These are phyloP conservation scores for Fusarium bulbicola DNA, from an alignment of 2,329 filamentous ascomycete species.

Conservation along the genomic window DNA sequence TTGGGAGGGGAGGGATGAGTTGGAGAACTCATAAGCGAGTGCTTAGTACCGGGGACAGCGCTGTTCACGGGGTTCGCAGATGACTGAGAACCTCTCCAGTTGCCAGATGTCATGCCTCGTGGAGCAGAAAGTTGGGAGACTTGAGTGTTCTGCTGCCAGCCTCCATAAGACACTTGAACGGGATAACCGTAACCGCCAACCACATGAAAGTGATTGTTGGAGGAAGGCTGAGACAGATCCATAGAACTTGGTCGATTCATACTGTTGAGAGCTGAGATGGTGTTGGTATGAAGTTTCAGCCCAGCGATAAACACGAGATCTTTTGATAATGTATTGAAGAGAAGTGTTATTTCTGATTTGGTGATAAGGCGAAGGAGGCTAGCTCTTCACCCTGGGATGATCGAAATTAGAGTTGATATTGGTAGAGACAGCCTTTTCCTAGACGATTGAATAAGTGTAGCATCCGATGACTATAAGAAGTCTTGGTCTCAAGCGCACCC, in stretches of 20 bases:
- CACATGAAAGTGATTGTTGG: slow-evolving; percentile 3
- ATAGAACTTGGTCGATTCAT: slow-evolving; percentile 1
- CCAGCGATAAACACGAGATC: neutral
- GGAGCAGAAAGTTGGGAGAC: slow-evolving; percentile 25
- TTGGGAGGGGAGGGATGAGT: neutral
- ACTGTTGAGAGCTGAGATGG: neutral
- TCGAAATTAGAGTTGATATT: neutral
- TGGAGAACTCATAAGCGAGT: slow-evolving; percentile 15
- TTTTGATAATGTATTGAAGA: neutral
- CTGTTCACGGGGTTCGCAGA: slow-evolving; percentile 4
- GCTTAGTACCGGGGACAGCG: slow-evolving; percentile 10
- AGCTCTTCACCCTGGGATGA: neutral
- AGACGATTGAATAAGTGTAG: neutral
- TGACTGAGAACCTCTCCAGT: slow-evolving; percentile 32
- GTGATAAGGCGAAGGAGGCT: neutral
- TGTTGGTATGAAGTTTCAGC: neutral
- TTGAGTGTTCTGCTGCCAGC: slow-evolving; percentile 17
- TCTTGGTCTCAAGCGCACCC: neutral
- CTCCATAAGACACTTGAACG: slow-evolving; percentile 10
- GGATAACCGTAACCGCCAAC: neutral
- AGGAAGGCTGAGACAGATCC: slow-evolving; percentile 2
- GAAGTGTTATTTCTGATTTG: neutral
- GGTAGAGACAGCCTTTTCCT: neutral
- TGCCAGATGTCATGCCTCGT: slow-evolving; percentile 32
- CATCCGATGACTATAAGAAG: slow-evolving; percentile 6